Evolutionary conservation across 768 basidiomycete species (phyloP).

Genomic region (Calocera viscosa): DNA sequence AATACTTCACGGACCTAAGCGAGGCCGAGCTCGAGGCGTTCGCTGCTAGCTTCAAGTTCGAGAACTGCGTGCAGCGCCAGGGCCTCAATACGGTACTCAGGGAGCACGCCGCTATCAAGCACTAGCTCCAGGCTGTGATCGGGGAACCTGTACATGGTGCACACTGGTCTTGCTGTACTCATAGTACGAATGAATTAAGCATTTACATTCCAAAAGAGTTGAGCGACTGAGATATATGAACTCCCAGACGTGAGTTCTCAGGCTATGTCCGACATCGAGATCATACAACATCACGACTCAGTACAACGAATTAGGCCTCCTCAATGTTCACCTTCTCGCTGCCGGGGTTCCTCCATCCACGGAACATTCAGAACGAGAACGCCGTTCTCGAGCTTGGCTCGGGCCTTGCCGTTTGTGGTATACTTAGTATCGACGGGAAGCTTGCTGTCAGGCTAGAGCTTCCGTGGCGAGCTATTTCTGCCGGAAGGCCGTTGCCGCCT

Average conservation of each 20-base stretch:
- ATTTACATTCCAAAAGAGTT: too few relatives aligned
- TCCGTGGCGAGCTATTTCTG: neutral
- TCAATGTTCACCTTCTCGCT: slow-evolving; percentile 2
- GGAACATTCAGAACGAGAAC: slow-evolving; percentile 15
- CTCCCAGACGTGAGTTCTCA: too few relatives aligned
- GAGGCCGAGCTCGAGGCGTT: slow-evolving; percentile 52
- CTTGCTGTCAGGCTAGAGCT: neutral
- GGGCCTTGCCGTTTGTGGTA: neutral
- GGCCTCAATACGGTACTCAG: slow-evolving; percentile 40
- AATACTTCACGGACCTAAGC: slow-evolving; percentile 30
- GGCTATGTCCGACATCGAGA: too few relatives aligned
- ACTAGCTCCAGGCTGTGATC: neutral
- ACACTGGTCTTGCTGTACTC: neutral
- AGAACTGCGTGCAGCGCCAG: slow-evolving; percentile 54
- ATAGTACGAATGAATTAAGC: neutral
- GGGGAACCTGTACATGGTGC: neutral
- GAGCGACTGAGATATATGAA: too few relatives aligned
- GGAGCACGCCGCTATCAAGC: slow-evolving; percentile 15
- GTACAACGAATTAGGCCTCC: too few relatives aligned
- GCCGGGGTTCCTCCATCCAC: slow-evolving; percentile 12
- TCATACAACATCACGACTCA: too few relatives aligned
- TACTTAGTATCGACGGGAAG: neutral
- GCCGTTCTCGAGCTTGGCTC: slow-evolving; percentile 17
- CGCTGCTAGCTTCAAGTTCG: slow-evolving; percentile 62
- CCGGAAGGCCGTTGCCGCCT: neutral